Evolutionary conservation across 1,284 basidiomycete genomes (phyloP).

Genomic region (Sanghuangporus sanghuang): DNA sequence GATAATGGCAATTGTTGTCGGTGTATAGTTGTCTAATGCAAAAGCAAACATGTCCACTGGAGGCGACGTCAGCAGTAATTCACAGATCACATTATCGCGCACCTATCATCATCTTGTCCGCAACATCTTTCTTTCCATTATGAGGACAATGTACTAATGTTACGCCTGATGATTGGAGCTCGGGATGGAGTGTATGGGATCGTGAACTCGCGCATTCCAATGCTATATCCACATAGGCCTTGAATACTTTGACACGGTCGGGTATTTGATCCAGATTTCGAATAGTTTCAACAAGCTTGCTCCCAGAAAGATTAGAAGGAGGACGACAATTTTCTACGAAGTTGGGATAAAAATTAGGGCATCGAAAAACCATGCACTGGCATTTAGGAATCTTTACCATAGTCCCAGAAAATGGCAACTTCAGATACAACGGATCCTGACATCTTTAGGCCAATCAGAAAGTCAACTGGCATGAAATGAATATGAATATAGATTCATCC

Average conservation of each 20-base stretch:
- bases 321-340: conserved; percentile 50
- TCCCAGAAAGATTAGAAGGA: conserved; percentile 39
- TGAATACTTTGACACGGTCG: conserved; percentile 19
- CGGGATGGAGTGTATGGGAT: conserved; percentile 27
- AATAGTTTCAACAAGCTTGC: conserved; percentile 31
- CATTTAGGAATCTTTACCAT: conserved; percentile 32
- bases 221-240: conserved; percentile 26
- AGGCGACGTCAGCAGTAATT: background rate
- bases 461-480: too few relatives aligned
- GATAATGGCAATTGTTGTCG: conserved; percentile 49
- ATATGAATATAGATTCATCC: background rate
- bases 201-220: background rate
- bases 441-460: background rate
- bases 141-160: conserved; percentile 40
- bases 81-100: background rate
- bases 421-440: conserved; percentile 14
- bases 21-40: conserved; percentile 49
- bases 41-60: conserved; percentile 56
- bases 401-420: conserved; percentile 61
- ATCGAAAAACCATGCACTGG: background rate
- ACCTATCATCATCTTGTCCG: conserved; percentile 36
- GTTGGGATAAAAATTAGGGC: background rate
- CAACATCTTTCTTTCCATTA: conserved; percentile 36
- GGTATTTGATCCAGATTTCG: conserved; percentile 13
- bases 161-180: conserved; percentile 35